Conservation (phyloP, 129 eudicot genomes). For the Saussurea involucrata region DNA sequence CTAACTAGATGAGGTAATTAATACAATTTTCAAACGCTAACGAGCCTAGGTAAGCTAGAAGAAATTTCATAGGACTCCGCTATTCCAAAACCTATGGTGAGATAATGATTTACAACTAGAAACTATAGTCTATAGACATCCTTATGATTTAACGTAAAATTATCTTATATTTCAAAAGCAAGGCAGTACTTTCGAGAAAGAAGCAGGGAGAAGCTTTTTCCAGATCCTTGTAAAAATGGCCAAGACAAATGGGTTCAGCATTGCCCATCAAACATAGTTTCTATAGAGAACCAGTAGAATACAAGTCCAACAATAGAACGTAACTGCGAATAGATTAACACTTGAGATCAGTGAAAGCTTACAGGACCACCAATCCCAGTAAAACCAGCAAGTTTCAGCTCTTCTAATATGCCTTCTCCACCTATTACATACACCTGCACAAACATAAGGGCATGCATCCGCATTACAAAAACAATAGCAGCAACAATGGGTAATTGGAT, state of each 20-base stretch:
- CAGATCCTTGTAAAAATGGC: neutral
- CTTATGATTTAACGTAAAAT: neutral
- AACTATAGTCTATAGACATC: neutral
- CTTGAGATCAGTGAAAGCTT: conserved; percentile 17
- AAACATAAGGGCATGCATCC: neutral
- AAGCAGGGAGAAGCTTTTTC: neutral
- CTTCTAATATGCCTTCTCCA: conserved; percentile 87
- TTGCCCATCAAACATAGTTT: neutral
- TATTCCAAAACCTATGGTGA: neutral
- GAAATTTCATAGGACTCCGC: neutral
- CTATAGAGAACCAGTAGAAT: neutral
- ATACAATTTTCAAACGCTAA: neutral
- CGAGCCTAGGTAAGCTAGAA: neutral
- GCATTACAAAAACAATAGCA: neutral
- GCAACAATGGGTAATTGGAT: neutral
- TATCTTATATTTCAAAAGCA: neutral
- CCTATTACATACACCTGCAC: conserved; percentile 89
- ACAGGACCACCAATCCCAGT: conserved; percentile 89
- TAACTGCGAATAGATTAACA: neutral
- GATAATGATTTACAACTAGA: neutral
- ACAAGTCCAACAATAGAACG: neutral
- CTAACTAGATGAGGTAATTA: neutral
- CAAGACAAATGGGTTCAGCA: neutral
- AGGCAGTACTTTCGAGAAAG: neutral
- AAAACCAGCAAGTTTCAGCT: conserved; percentile 90